Base-by-base conservation (phyloP, 225 moss, liverwort and hornwort species). In the Sphagnum tenellum region DNA sequence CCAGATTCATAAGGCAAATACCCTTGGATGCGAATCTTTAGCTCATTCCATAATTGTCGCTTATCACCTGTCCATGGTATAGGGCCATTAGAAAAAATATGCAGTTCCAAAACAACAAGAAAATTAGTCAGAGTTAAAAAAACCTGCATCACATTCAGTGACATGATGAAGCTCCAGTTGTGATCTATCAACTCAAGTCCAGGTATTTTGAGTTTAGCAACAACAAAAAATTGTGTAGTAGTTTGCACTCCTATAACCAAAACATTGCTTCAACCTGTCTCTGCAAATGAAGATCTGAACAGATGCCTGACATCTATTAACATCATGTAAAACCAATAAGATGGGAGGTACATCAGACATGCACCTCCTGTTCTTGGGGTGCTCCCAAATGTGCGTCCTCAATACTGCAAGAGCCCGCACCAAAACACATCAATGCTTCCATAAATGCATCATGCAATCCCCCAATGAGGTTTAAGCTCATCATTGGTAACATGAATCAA, bases 31-130 rank as follows among this genome's bases (percentile, higher is more conserved):
- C 12, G 47, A 67, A 14, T 45, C 50, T 76, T 76, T 77, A 95
- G 92, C 86, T 92, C 76, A 62, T 88, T 88, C 95, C 95, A 95
- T 14, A 95, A 76, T 68, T 78, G 86, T 52, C 88, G 89, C 80
- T 81, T 83, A 66, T 84, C 89, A 11, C 64, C 68, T 69, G 92
- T 89, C 95, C 92, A 95, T 57, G 84, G 82, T 47, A 89, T 46
- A 44, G 88, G 89, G 44, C 89, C 94, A 57, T 86, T 78, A 50
- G 84, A 80, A 77, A 69, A 86, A 48, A 94, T 86, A 91, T 94
- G 89, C 59, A 78, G 11, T 3, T 46, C 3, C 46, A 60, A 13
- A 5, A 3, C 44, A 13, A 3, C 56, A 44, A 5, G 59, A 52
- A 57, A 49, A 69, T 47, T 47, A 6, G 9, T 6, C 9, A 29